Base-by-base conservation (phyloP, 371 early-diverging fungal genomes). In the Rhizomucor miehei region DNA sequence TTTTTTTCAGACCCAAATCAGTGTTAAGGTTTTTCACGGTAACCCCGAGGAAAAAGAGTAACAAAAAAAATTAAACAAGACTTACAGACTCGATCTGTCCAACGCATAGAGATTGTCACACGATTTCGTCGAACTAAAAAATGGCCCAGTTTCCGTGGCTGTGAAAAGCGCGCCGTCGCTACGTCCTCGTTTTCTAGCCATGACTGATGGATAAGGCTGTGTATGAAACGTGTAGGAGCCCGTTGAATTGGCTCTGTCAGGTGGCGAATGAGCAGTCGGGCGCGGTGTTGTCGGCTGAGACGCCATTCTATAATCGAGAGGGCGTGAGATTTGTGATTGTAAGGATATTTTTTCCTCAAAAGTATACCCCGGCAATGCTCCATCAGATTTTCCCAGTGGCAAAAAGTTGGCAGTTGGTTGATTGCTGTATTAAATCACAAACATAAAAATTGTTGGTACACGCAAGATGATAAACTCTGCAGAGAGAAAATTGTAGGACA, bases 81-180 rank as follows among this genome's bases (percentile, higher is more conserved):
- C 69, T 65, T 81, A 85, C 85, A 79, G 62, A 45, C 69, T 75
- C 25, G 79, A 69, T 54, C 79, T 72, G 55, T 89, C 87, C 59
- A 84, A 66, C 16, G 71, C 80, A 57, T 72, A 82, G 16, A 89
- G 52, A 50, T 83, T 85, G 59, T 81, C 81, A 48, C 75, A 67
- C 43, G 82, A 82, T 47, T 80, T 81, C 29, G 86, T 85, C 19
- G 82, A 78, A 36, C 79, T 79, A 47, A 87, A 87, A 61, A 81
- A 80, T 13, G 88, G 86, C 38, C 85, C 73, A 13, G 67, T 62
- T 48, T 78, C 75, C 29, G 29, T 8, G 43, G 65, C 57, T 10
- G 68, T 59, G 46, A 70, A 74, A 9, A 74, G 50, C 17, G 55
- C 37, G 44, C 64, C 67, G 45, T 61, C 71, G 54, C 53, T 55